Evolutionary conservation across 768 basidiomycete genomes (phyloP).

Genomic region (Amanita muscaria): DNA sequence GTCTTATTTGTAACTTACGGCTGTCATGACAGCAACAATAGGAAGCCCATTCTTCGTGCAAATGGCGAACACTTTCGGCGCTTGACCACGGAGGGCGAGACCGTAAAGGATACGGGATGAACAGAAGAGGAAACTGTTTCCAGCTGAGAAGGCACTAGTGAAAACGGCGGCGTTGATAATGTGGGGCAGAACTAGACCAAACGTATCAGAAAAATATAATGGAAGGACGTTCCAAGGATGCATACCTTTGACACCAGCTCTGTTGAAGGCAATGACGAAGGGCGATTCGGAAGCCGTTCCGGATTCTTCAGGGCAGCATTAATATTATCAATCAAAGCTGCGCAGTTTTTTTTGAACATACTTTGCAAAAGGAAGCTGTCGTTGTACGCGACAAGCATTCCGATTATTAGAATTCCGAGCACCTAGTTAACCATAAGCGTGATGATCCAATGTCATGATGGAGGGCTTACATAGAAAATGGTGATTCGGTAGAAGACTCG

Average conservation of each 20-base stretch:
- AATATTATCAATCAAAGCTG: neutral
- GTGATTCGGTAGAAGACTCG: constrained; percentile 77
- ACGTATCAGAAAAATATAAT: neutral
- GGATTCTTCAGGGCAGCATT: constrained; percentile 17
- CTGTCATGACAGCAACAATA: constrained; percentile 27
- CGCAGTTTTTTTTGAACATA: constrained; percentile 6
- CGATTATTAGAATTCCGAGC: constrained; percentile 62
- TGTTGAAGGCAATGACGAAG: constrained; percentile 74
- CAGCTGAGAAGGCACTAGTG: constrained; percentile 65
- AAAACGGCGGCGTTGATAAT: constrained; percentile 70
- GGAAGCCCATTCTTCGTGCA: constrained; percentile 44
- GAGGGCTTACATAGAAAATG: constrained; percentile 54
- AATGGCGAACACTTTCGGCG: constrained; percentile 32
- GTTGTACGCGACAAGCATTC: constrained; percentile 71
- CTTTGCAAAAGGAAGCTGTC: constrained; percentile 42
- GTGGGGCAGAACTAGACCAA: constrained; percentile 39
- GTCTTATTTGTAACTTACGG: too few relatives aligned
- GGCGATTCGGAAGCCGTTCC: constrained; percentile 74
- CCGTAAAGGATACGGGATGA: constrained; percentile 45
- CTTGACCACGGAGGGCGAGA: constrained; percentile 43
- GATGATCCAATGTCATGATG: neutral
- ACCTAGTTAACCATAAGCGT: constrained; percentile 34
- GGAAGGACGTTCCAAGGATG: neutral
- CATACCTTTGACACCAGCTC: constrained; percentile 63
- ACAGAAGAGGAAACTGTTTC: constrained; percentile 56